These are phyloP conservation scores for Hypholoma sublateritium DNA, from an alignment of 768 basidiomycete species.

Conservation along the genomic window DNA sequence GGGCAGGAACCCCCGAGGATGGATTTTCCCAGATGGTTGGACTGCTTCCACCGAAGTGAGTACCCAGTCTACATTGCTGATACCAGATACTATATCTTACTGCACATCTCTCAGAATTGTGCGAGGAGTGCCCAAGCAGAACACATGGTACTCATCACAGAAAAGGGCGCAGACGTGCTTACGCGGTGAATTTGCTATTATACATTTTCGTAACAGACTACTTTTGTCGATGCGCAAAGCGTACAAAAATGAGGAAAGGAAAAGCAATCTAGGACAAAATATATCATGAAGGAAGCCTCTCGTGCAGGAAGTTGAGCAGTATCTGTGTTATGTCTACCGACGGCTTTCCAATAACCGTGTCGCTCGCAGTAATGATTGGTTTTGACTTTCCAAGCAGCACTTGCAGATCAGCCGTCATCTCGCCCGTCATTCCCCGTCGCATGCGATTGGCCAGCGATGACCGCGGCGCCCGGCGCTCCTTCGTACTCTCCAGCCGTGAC, in stretches of 20 bases:
- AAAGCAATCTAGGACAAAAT: conserved; percentile 5
- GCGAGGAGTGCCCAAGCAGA: conserved; percentile 85
- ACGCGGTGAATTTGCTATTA: conserved; percentile 38
- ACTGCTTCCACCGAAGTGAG: conserved; percentile 84
- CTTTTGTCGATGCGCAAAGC: conserved; percentile 14
- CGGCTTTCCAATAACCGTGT: conserved; percentile 43
- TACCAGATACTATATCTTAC: neutral
- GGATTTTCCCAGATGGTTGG: conserved; percentile 92
- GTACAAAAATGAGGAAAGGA: conserved; percentile 9
- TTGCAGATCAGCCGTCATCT: conserved; percentile 74
- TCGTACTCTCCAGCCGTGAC: conserved; percentile 11
- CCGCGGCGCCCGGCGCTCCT: conserved; percentile 39
- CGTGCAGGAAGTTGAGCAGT: conserved; percentile 64
- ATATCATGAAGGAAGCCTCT: conserved; percentile 40
- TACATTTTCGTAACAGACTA: conserved; percentile 12
- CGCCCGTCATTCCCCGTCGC: conserved; percentile 76
- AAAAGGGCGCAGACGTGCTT: conserved; percentile 74
- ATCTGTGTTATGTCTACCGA: conserved; percentile 58
- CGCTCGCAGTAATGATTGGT: conserved; percentile 61
- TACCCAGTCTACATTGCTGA: neutral
- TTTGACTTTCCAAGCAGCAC: conserved; percentile 64
- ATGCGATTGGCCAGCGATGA: conserved; percentile 63
- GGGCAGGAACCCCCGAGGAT: conserved; percentile 63
- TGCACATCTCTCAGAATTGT: conserved; percentile 52
- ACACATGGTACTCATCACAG: conserved; percentile 85